phyloP scores from a whole-genome alignment of 768 basidiomycete species.

The Brasilioporus rufonigricans region DNA sequence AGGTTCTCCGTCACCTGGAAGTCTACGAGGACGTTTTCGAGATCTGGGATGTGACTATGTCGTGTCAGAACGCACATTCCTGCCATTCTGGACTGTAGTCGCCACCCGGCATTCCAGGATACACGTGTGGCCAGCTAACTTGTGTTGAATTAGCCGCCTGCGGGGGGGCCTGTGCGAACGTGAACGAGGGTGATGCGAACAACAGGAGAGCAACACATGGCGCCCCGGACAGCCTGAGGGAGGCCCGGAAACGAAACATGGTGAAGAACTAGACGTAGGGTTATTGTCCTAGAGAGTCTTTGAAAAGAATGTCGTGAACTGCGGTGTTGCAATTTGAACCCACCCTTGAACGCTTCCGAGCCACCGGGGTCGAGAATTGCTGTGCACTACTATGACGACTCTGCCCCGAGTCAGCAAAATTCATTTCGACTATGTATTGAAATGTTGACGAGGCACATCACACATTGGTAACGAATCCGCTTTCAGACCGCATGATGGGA shows the following conservation, averaged over 20 bases:
- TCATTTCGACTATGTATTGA: too few species aligned
- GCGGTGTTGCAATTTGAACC: not conserved
- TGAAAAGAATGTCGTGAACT: not conserved
- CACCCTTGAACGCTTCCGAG: not conserved
- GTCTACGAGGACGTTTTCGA: conserved; percentile 37
- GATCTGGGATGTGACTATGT: not conserved
- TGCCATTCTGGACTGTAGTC: conserved; percentile 62
- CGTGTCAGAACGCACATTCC: conserved; percentile 41
- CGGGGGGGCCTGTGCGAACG: not conserved
- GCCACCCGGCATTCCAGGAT: conserved; percentile 41
- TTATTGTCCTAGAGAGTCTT: not conserved
- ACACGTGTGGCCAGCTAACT: conserved; percentile 35
- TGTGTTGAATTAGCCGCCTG: not conserved
- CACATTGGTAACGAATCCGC: too few species aligned
- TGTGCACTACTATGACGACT: too few species aligned
- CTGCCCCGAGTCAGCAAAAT: too few species aligned
- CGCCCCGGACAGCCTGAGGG: not conserved
- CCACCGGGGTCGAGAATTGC: too few species aligned
- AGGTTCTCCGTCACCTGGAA: conserved; percentile 54
- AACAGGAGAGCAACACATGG: not conserved
- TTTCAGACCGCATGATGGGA: too few species aligned
- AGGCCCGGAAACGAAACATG: too few species aligned
- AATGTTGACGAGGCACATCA: too few species aligned
- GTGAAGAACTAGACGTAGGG: not conserved
- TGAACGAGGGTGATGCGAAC: not conserved